Percentiles rank a stretch among this genome's conserved stretches.
These are phyloP conservation scores for Macroventuria anomochaeta DNA, from an alignment of 2,329 filamentous ascomycete species.

Conservation along the genomic window DNA sequence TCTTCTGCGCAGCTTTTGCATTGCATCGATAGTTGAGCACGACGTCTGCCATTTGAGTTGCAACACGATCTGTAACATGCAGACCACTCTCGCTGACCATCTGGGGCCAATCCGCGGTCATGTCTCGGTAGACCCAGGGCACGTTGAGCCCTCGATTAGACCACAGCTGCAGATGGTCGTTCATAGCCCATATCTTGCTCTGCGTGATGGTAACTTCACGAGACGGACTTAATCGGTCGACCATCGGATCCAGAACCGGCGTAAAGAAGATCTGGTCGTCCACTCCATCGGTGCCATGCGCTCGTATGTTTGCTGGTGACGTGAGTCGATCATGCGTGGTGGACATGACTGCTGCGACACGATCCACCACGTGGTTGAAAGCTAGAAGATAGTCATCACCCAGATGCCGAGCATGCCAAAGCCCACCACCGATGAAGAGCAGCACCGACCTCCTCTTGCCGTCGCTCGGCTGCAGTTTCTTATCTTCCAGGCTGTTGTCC, in stretches of 20 bases:
- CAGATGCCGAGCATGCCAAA: constrained; percentile 62
- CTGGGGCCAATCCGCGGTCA: constrained; percentile 51
- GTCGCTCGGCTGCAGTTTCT: neutral
- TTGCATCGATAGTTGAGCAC: constrained; percentile 65
- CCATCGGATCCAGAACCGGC: constrained; percentile 56
- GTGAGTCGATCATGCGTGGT: constrained; percentile 10
- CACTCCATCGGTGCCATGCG: constrained; percentile 21
- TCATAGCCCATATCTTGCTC: constrained; percentile 60
- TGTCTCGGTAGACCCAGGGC: constrained; percentile 59
- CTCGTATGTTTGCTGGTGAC: constrained; percentile 6
- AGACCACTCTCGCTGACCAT: constrained; percentile 58
- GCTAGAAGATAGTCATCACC: constrained; percentile 53
- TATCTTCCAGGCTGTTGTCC: neutral
- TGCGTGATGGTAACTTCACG: constrained; percentile 55
- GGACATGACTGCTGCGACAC: constrained; percentile 40
- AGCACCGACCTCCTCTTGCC: constrained; percentile 48
- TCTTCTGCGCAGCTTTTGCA: constrained; percentile 46
- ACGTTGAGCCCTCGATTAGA: constrained; percentile 51
- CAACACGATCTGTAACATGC: constrained; percentile 56
- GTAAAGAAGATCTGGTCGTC: constrained; percentile 51
- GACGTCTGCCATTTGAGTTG: constrained; percentile 59
- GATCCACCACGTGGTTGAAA: constrained; percentile 57
- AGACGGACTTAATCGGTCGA: constrained; percentile 52
- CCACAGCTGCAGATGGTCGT: constrained; percentile 56
- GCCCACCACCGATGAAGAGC: constrained; percentile 61